A percentile compares a stretch with the other conserved stretches of the same genome.
These are phyloP conservation scores for Cordyceps militaris DNA, from an alignment of 2,329 filamentous ascomycete species.

Conservation along the genomic window DNA sequence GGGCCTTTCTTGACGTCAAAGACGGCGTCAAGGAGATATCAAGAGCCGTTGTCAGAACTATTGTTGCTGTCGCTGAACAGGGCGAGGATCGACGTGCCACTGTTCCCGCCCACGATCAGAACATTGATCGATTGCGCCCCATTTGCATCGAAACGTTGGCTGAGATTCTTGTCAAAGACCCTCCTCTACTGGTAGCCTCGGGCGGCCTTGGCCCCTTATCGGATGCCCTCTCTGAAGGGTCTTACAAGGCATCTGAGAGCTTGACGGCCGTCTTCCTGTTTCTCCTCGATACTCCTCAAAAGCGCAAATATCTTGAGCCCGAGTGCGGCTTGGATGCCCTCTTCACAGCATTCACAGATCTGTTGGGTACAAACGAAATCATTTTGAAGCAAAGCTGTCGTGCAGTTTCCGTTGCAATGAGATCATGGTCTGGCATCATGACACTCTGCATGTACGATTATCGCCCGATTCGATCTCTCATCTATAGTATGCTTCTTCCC, in stretches of 20 bases:
- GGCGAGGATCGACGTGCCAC: conserved; percentile 79
- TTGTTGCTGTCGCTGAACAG: conserved; percentile 86
- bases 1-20: conserved; percentile 92
- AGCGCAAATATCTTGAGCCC: conserved; percentile 73
- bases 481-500: conserved; percentile 55
- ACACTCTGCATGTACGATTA: conserved; percentile 83
- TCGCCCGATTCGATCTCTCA: conserved; percentile 72
- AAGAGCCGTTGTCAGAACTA: conserved; percentile 75
- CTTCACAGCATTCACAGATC: conserved; percentile 90
- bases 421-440: conserved; percentile 90
- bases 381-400: conserved; percentile 79
- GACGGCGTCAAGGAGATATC: conserved; percentile 85
- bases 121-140: conserved; percentile 75
- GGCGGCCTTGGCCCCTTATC: conserved; percentile 82
- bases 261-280: conserved; percentile 83
- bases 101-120: conserved; percentile 58
- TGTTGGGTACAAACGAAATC: conserved; percentile 51
- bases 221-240: conserved; percentile 85
- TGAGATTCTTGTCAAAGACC: conserved; percentile 83
- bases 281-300: conserved; percentile 75
- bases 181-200: conserved; percentile 70
- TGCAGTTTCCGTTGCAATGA: conserved; percentile 84
- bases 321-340: conserved; percentile 84
- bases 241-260: conserved; percentile 87
- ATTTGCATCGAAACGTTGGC: conserved; percentile 91